Percentiles rank a stretch among this genome's conserved stretches.
Evolutionary conservation across 2,329 filamentous ascomycete genomes (phyloP).

Genomic region (Lecanoromycetidae sp.): DNA sequence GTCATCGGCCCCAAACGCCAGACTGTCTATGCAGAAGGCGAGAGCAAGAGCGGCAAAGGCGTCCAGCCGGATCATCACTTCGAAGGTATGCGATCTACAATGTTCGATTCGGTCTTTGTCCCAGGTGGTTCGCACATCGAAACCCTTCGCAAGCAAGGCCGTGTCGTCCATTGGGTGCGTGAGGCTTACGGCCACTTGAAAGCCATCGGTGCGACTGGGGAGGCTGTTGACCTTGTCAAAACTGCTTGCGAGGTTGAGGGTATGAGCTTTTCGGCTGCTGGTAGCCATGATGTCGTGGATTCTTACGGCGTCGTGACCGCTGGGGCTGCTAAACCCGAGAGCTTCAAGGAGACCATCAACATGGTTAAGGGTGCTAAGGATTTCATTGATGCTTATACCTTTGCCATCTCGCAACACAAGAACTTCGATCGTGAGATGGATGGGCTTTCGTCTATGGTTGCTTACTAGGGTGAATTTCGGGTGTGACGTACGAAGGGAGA

Average conservation of each 20-base stretch:
- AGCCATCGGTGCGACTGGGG: slow-evolving; percentile 60
- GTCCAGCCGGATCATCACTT: slow-evolving; percentile 64
- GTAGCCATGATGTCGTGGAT: slow-evolving; percentile 19
- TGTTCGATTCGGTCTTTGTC: slow-evolving; percentile 70
- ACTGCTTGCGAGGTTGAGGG: slow-evolving; percentile 23
- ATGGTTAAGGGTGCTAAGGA: slow-evolving; percentile 55
- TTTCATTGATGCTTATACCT: slow-evolving; percentile 61
- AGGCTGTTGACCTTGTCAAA: slow-evolving; percentile 25
- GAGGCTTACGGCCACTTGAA: slow-evolving; percentile 77
- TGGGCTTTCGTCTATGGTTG: slow-evolving; percentile 53
- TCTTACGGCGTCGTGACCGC: slow-evolving; percentile 29
- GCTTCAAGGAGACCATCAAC: slow-evolving; percentile 38
- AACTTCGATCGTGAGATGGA: slow-evolving; percentile 64
- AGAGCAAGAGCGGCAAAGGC: slow-evolving; percentile 40
- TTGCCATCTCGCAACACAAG: slow-evolving; percentile 57
- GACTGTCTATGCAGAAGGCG: slow-evolving; percentile 49
- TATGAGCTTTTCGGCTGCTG: slow-evolving; percentile 20
- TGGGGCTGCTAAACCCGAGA: slow-evolving; percentile 19
- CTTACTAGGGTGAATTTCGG: slow-evolving; percentile 42
- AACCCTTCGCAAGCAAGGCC: slow-evolving; percentile 55
- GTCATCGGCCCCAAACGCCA: slow-evolving; percentile 60
- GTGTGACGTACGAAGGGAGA: not conserved
- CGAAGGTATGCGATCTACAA: slow-evolving; percentile 61
- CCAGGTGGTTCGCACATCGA: slow-evolving; percentile 56
- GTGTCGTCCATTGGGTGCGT: slow-evolving; percentile 62